Conservation (phyloP, 2,329 filamentous ascomycete species). For the Botryosphaeria dothidea region DNA sequence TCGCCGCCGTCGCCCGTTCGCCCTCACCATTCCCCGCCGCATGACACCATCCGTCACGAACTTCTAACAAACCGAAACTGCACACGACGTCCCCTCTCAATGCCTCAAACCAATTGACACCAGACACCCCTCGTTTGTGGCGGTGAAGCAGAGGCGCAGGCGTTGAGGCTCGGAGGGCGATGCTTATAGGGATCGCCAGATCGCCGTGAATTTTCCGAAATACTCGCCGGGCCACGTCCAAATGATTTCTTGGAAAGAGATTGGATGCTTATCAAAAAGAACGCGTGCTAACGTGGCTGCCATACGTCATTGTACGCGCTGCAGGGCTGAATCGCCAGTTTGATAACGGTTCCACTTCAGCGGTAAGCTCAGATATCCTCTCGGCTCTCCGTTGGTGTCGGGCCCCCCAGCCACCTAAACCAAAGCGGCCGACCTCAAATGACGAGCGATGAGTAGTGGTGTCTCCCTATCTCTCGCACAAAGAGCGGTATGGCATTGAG, state of each 20-base stretch:
- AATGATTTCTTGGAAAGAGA: background rate
- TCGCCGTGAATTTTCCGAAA: slow-evolving; percentile 14
- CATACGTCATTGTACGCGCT: background rate
- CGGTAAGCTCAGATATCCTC: slow-evolving; percentile 4
- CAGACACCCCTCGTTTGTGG: background rate
- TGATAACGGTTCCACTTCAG: background rate
- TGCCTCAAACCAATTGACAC: background rate
- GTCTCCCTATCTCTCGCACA: background rate
- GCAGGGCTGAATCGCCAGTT: slow-evolving; percentile 10
- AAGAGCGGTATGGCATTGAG: slow-evolving; percentile 4
- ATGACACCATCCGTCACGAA: background rate
- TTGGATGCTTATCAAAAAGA: background rate
- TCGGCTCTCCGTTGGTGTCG: background rate
- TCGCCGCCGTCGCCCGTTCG: background rate
- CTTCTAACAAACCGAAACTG: background rate
- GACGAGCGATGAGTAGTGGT: background rate
- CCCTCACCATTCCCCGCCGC: background rate
- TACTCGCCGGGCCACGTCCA: background rate
- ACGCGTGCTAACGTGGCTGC: background rate
- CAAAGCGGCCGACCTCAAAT: background rate
- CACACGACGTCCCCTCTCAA: background rate
- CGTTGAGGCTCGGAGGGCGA: background rate
- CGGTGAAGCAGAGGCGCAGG: background rate
- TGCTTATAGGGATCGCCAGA: slow-evolving; percentile 15
- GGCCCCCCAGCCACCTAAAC: background rate